A percentile compares a stretch with the other conserved stretches of the same genome.
Evolutionary conservation across 495 filamentous ascomycete genomes (phyloP).

Genomic region (Hypomontagnella submonticulosa): DNA sequence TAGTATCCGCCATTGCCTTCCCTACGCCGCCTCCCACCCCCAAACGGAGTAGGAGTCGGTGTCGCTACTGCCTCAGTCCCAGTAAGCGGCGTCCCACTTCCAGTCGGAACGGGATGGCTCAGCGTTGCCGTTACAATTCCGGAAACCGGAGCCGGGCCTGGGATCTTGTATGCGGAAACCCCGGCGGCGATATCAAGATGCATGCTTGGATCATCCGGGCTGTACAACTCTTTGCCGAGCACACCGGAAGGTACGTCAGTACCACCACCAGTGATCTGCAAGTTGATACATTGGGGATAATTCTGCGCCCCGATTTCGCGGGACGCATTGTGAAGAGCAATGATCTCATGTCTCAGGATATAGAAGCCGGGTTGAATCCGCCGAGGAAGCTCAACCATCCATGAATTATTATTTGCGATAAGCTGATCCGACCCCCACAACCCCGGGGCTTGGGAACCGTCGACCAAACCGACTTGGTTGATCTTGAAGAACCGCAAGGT

Average conservation of each 20-base stretch:
- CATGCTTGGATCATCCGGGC: slow-evolving; percentile 49
- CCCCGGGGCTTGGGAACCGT: slow-evolving; percentile 48
- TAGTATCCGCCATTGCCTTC: no score
- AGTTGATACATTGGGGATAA: slow-evolving; percentile 79
- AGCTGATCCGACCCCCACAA: slow-evolving; percentile 74
- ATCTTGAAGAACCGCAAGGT: slow-evolving; percentile 79
- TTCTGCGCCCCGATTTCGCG: slow-evolving; percentile 71
- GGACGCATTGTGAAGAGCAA: slow-evolving; percentile 73
- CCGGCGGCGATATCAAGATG: slow-evolving; percentile 55
- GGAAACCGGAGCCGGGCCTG: slow-evolving; percentile 61
- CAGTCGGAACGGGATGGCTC: slow-evolving; percentile 38
- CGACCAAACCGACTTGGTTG: slow-evolving; percentile 64
- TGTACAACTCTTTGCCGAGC: slow-evolving; percentile 48
- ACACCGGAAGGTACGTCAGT: slow-evolving; percentile 51
- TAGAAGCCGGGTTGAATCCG: slow-evolving; percentile 72
- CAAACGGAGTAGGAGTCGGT: background rate
- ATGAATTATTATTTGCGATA: slow-evolving; percentile 72
- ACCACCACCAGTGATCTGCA: slow-evolving; percentile 52
- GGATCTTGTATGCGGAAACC: slow-evolving; percentile 60
- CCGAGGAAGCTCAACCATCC: slow-evolving; percentile 73
- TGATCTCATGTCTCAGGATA: slow-evolving; percentile 79
- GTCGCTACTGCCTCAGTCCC: slow-evolving; percentile 5
- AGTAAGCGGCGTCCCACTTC: slow-evolving; percentile 27
- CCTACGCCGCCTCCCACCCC: no score
- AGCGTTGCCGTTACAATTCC: slow-evolving; percentile 41